Percentiles rank a stretch among this genome's conserved stretches.
Evolutionary conservation across 495 filamentous ascomycete species (phyloP).

Genomic region (Penicillium chermesinum): DNA sequence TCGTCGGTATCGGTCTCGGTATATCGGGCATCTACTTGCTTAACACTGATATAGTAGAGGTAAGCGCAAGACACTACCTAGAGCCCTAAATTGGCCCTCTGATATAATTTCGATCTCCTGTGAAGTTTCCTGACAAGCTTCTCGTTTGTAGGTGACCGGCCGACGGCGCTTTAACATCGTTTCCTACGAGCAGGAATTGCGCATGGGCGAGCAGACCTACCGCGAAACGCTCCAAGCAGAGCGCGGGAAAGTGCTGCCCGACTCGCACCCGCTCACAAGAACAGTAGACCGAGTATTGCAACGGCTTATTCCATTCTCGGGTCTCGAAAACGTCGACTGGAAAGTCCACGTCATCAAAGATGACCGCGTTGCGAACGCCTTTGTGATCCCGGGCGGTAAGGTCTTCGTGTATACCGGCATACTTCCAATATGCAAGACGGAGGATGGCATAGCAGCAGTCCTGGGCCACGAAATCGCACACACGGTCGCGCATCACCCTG

Average conservation of each 20-base stretch:
- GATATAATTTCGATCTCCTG: neutral
- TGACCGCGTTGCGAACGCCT: conserved; percentile 63
- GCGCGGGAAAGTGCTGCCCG: conserved; percentile 43
- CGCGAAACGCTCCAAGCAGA: conserved; percentile 45
- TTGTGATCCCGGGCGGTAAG: conserved; percentile 88
- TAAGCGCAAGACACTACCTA: conserved; percentile 12
- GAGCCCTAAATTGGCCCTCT: neutral
- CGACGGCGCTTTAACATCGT: conserved; percentile 80
- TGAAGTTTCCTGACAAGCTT: too few relatives aligned
- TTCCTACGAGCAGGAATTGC: conserved; percentile 48
- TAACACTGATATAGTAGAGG: conserved; percentile 75
- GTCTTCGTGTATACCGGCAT: conserved; percentile 91
- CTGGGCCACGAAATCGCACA: conserved; percentile 95
- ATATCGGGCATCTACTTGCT: conserved; percentile 56
- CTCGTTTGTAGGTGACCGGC: conserved; percentile 48
- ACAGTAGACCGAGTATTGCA: conserved; percentile 65
- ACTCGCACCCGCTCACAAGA: conserved; percentile 44
- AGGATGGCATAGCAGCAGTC: conserved; percentile 77
- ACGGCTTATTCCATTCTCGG: conserved; percentile 63
- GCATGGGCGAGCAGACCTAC: conserved; percentile 50
- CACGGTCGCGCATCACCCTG: conserved; percentile 73
- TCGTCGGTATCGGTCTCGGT: conserved; percentile 27
- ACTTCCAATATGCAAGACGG: conserved; percentile 61
- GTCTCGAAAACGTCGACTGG: conserved; percentile 63
- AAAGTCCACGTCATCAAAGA: conserved; percentile 82